Conservation (phyloP, 257 asterid species). For the Ocimum tenuiflorum region DNA sequence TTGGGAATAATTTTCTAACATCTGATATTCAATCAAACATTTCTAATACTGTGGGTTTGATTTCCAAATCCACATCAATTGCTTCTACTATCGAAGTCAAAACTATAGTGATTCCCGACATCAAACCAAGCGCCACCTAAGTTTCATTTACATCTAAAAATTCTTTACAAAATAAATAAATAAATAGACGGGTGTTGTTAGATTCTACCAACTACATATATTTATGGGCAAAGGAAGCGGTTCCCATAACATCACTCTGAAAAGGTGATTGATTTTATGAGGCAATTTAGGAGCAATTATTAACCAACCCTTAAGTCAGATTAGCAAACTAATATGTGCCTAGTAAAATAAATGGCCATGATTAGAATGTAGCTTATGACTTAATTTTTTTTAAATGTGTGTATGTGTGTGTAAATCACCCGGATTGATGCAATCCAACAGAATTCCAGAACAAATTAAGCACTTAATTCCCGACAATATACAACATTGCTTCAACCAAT, state of each 20-base stretch:
- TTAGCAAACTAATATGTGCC: not conserved
- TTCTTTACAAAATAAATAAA: not conserved
- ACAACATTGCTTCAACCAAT: slow-evolving; percentile 22
- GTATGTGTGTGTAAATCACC: slow-evolving; percentile 27
- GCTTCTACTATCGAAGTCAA: too few species aligned
- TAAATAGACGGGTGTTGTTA: not conserved
- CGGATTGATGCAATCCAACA: slow-evolving; percentile 45
- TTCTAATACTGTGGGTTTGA: too few species aligned
- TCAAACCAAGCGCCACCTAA: too few species aligned
- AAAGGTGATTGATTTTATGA: slow-evolving; percentile 15
- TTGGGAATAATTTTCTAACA: too few species aligned
- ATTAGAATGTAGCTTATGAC: slow-evolving; percentile 22
- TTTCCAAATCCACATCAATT: too few species aligned
- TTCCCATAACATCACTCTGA: not conserved
- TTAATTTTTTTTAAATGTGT: not conserved
- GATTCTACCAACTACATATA: not conserved
- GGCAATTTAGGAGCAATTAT: slow-evolving; percentile 15
- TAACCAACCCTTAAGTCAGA: not conserved
- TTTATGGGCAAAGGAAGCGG: too few species aligned
- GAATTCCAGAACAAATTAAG: slow-evolving; percentile 6
- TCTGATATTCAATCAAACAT: too few species aligned
- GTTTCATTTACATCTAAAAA: too few species aligned
- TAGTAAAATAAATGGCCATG: slow-evolving; percentile 20
- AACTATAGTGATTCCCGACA: too few species aligned
- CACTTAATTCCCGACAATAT: slow-evolving; percentile 29